phyloP scores from a whole-genome alignment of 495 filamentous ascomycete species.

The Pseudotulostoma volvatum region DNA sequence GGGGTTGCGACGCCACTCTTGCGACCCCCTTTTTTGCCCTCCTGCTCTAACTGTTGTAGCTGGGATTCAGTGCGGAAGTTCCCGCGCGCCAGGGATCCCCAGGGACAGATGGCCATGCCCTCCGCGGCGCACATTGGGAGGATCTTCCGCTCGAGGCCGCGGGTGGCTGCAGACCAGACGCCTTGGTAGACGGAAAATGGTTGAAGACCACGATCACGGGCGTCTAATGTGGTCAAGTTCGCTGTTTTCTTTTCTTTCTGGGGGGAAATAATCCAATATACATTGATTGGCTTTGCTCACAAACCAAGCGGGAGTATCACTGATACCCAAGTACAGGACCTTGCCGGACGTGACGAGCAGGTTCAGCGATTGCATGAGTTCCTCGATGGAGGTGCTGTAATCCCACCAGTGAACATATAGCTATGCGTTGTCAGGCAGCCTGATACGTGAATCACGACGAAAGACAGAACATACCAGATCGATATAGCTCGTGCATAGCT shows the following conservation, averaged over 20 bases:
- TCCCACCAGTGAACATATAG: conserved; percentile 32
- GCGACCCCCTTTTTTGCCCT: conserved; percentile 6
- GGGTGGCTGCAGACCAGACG: conserved; percentile 8
- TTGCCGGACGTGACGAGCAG: conserved; percentile 22
- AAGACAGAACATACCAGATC: no score
- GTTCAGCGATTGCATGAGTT: conserved; percentile 30
- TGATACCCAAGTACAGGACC: conserved; percentile 32
- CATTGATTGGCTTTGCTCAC: conserved; percentile 21
- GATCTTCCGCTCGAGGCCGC: conserved; percentile 21
- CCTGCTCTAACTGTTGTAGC: no score
- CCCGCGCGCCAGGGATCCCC: conserved; percentile 15
- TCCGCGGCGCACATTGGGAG: conserved; percentile 19
- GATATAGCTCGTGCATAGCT: conserved; percentile 51
- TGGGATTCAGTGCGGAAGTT: conserved; percentile 14
- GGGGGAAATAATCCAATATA: no score
- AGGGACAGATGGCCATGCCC: conserved; percentile 24
- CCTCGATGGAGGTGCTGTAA: conserved; percentile 24
- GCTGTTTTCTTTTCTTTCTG: neutral
- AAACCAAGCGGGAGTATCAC: conserved; percentile 25
- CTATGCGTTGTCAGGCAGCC: no score
- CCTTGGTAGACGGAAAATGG: conserved; percentile 19
- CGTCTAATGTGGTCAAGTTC: conserved; percentile 23
- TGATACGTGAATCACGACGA: no score
- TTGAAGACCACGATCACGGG: conserved; percentile 10
- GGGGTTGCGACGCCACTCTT: conserved; percentile 1